Conservation (phyloP, 306 rosid genomes). For the Lathyrus tuberosus region DNA sequence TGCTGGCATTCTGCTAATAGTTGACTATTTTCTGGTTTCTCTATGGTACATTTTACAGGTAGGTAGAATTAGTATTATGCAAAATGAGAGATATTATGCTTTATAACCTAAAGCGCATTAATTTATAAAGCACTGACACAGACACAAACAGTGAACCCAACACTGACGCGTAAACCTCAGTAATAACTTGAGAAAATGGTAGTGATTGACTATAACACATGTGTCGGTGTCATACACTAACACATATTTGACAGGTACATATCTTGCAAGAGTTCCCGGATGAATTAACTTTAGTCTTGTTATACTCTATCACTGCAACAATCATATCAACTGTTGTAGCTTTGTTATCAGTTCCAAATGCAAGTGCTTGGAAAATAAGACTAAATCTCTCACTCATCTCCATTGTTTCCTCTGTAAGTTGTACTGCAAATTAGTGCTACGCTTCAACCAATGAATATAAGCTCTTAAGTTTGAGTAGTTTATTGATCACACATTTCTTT, state of each 20-base stretch:
- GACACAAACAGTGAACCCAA: background rate
- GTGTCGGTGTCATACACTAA: background rate
- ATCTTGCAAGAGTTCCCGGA: slow-evolving; percentile 86
- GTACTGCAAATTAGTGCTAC: background rate
- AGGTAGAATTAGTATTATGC: slow-evolving; percentile 48
- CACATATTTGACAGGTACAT: slow-evolving; percentile 53
- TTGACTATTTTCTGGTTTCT: slow-evolving; percentile 67
- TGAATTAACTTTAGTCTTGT: slow-evolving; percentile 70
- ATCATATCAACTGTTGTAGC: slow-evolving; percentile 54
- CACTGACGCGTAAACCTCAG: background rate
- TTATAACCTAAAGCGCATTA: no score
- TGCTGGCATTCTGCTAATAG: slow-evolving; percentile 69
- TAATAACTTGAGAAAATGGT: background rate
- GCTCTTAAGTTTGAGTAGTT: background rate
- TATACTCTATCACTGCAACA: slow-evolving; percentile 61
- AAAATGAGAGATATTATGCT: background rate
- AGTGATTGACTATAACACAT: background rate
- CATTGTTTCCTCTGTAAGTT: slow-evolving; percentile 79
- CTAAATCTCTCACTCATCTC: slow-evolving; percentile 62
- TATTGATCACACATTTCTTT: slow-evolving; percentile 11
- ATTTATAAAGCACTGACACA: background rate
- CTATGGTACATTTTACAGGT: slow-evolving; percentile 91
- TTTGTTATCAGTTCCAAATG: slow-evolving; percentile 51
- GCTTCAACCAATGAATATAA: background rate
- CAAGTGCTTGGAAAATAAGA: slow-evolving; percentile 74